Conservation (phyloP, 805 yeast species). For the Wickerhamomyces bisporus region DNA sequence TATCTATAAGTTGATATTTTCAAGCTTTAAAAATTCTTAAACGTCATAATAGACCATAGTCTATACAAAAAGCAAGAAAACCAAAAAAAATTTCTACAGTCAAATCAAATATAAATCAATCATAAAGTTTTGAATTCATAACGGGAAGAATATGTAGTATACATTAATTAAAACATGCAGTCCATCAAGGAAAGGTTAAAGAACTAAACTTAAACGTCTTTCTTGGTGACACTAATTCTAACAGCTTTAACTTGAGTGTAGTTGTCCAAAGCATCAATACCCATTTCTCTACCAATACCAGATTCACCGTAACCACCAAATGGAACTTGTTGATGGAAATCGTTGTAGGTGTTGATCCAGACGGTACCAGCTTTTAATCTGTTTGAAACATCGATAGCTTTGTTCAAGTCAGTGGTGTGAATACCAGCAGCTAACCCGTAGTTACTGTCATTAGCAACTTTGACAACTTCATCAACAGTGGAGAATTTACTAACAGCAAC, state of each 20-base stretch:
- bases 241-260: conserved; percentile 85
- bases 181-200: neutral
- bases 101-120: too few species aligned
- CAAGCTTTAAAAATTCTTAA: too few species aligned
- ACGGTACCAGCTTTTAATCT: conserved; percentile 73
- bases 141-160: too few species aligned
- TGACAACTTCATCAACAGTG: conserved; percentile 69
- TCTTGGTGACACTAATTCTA: conserved; percentile 35
- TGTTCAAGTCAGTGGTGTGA: conserved; percentile 66
- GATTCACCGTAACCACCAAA: conserved; percentile 88
- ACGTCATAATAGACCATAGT: too few species aligned
- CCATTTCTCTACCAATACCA: conserved; percentile 90
- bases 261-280: conserved; percentile 76
- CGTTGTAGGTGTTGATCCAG: conserved; percentile 83
- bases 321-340: conserved; percentile 80
- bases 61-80: too few species aligned
- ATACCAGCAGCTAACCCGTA: conserved; percentile 89
- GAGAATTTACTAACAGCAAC: conserved; percentile 69
- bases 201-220: neutral
- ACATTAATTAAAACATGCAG: too few species aligned
- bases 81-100: too few species aligned
- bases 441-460: conserved; percentile 67
- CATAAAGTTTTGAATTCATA: too few species aligned
- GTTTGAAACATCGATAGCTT: conserved; percentile 61
- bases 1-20: too few species aligned